Conservation (phyloP, 2,329 filamentous ascomycete genomes). For the Allantophomopsis lycopodina region DNA sequence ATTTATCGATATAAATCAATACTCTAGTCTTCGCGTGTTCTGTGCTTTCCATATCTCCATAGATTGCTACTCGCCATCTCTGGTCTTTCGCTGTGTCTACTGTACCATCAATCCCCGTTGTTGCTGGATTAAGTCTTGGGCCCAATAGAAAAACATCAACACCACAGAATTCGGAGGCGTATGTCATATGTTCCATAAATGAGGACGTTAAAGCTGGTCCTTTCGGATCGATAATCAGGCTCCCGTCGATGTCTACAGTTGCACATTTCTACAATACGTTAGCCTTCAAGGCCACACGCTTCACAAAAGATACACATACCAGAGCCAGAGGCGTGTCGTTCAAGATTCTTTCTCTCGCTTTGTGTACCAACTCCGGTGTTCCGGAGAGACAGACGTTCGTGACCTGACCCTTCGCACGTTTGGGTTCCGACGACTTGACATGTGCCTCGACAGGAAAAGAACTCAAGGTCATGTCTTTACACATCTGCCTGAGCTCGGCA, state of each 20-base stretch:
- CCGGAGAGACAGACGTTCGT: constrained; percentile 89
- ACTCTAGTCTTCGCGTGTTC: constrained; percentile 96
- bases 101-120: constrained; percentile 61
- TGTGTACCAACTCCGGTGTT: constrained; percentile 74
- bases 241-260: constrained; percentile 84
- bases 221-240: constrained; percentile 66
- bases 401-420: constrained; percentile 50
- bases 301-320: constrained; percentile 42
- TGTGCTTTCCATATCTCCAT: constrained; percentile 85
- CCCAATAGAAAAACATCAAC: constrained; percentile 94
- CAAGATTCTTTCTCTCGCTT: constrained; percentile 78
- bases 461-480: constrained; percentile 64
- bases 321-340: constrained; percentile 86
- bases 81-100: constrained; percentile 72
- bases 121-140: constrained; percentile 72
- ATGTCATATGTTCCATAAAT: constrained; percentile 75
- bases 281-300: constrained; percentile 5
- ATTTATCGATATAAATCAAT: constrained; percentile 91
- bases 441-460: constrained; percentile 66
- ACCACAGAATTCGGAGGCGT: constrained; percentile 75
- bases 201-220: constrained; percentile 56
- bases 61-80: constrained; percentile 84
- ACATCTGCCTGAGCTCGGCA: constrained; percentile 63
- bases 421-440: constrained; percentile 72
- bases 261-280: constrained; percentile 59